Evolutionary conservation across 495 filamentous ascomycete genomes (phyloP), one percentile per base, ranked within the genome.

Genomic region (Corynascus novoguineensis): DNA sequence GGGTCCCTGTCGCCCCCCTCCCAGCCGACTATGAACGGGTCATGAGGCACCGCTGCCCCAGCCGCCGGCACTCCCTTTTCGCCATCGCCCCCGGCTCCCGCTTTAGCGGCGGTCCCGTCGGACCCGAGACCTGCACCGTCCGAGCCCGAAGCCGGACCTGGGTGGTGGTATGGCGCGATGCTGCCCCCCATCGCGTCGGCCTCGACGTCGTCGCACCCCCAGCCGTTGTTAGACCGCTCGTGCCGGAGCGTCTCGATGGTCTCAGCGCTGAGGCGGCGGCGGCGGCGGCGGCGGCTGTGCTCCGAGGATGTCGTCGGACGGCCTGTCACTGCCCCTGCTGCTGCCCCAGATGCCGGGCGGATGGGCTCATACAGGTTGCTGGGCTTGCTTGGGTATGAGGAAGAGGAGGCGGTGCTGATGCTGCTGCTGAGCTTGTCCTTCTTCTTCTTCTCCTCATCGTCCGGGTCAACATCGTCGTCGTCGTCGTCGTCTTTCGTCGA

Each of bases 1-100:
- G 87, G 84, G 69, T 97, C 92, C 38, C 76, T 69, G 29, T 89
- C 86, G 7, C 80, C 82, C 51, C 85, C 83, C 3, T 79, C 76
- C 85, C 87, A 95, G 6, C 67, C 65, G 32, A 95, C 90, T 57
- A 83, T 79, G 57, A 81, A 89, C 1, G 71, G 69, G 50, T 81
- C 75, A 22, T 19, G 68, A 5, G 11, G n/a, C 17, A 22, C 38
- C 38, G 17, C 17, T 9, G 4, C 38, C 38, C 1, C 14, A 19
- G 9, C 38, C 17, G 14, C 14, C 8, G 17, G n/a, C 38, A 6
- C 14, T n/a, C 0, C 9, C 14, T 2, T 1, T 38, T 12, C n/a
- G 6, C 35, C 35, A 38, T 10, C 35, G 17, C 35, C 5, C 34
- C 10, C 34, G 6, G 4, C 9, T 11, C 10, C 34, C 34, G 34